Evolutionary conservation across 1,284 basidiomycete genomes (phyloP), one percentile per base, ranked within the genome.

Genomic region (Ustilago crameri): DNA sequence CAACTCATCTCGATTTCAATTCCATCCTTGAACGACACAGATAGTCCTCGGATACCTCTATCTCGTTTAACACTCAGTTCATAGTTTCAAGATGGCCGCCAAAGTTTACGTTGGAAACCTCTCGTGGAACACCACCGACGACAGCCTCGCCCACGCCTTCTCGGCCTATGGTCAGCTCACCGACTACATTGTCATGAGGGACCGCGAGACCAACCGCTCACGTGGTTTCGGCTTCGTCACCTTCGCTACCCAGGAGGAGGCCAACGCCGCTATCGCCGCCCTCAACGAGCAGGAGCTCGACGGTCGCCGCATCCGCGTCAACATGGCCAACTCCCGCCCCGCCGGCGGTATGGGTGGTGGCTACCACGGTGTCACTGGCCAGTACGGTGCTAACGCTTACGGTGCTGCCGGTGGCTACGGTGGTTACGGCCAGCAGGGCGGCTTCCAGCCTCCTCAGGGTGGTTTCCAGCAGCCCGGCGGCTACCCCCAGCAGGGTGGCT

Each of bases 271-370:
- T 56, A 95, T 96, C 83, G 75, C 75, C 59, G 86, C 85, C 46
- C 87, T 96, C 84, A 92, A 97, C 86, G 95, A 97, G 84, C 89
- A 91, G 80, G 93, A 95, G 81, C 90, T 98, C 78, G 95, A 98
- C 85, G 93, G 94, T 66, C 89, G 95, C 77, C 89, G 91, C 78
- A 90, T 98, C 83, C 85, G 86, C 61, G 94, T 97, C 69, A 97
- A 97, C 87, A 86, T 96, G 74, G 95, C 95, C 75, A 97, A 96
- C 84, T 90, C 92, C 57, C 89, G 92, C 75, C 87, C 77, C 45
- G 68, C 87, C 63, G 80, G 85, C 49, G 71, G 75, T 46, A 74
- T 80, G 74, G 69, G 71, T 38, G 80, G 75, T 52, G 79, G 75
- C 46, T 78, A 79, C 71, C 74, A 70, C 50, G 81, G 79, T 54